Conservation (phyloP, 31 red algal species). For the Odonthalia washingtoniensis region DNA sequence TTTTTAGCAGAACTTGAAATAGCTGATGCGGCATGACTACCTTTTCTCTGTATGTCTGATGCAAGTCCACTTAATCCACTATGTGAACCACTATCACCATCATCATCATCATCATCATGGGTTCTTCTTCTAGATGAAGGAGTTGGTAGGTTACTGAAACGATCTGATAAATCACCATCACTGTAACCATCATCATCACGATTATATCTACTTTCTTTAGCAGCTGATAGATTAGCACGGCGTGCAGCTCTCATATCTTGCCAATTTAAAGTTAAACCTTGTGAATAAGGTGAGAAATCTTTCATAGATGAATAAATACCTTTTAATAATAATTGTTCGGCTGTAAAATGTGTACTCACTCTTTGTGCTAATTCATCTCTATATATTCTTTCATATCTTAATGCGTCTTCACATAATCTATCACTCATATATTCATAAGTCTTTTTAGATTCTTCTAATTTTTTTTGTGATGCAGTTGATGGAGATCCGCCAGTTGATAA, state of each 20-base stretch:
- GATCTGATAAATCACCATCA: background rate
- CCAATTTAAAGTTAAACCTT: slow-evolving; percentile 78
- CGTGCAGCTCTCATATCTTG: slow-evolving; percentile 73
- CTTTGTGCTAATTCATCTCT: slow-evolving; percentile 87
- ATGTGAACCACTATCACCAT: slow-evolving; percentile 6
- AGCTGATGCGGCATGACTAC: slow-evolving; percentile 39
- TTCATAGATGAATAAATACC: slow-evolving; percentile 57
- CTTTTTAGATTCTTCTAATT: slow-evolving; percentile 67
- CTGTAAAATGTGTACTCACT: slow-evolving; percentile 81
- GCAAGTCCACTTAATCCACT: slow-evolving; percentile 40
- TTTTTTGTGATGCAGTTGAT: slow-evolving; percentile 26
- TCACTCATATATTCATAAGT: slow-evolving; percentile 84
- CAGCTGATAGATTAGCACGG: slow-evolving; percentile 59
- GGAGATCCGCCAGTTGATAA: slow-evolving; percentile 64
- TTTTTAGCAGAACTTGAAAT: slow-evolving; percentile 4
- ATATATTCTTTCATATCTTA: slow-evolving; percentile 80
- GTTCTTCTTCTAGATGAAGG: slow-evolving; percentile 1
- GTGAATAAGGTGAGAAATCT: slow-evolving; percentile 78
- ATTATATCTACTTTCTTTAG: slow-evolving; percentile 52
- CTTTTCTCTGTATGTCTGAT: slow-evolving; percentile 39
- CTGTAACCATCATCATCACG: slow-evolving; percentile 55
- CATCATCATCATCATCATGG: background rate
- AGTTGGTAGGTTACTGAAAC: background rate
- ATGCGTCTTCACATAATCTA: slow-evolving; percentile 75
- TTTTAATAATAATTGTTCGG: slow-evolving; percentile 70